Base-by-base conservation (phyloP, 768 basidiomycete genomes). In the Amylocystis lapponica region DNA sequence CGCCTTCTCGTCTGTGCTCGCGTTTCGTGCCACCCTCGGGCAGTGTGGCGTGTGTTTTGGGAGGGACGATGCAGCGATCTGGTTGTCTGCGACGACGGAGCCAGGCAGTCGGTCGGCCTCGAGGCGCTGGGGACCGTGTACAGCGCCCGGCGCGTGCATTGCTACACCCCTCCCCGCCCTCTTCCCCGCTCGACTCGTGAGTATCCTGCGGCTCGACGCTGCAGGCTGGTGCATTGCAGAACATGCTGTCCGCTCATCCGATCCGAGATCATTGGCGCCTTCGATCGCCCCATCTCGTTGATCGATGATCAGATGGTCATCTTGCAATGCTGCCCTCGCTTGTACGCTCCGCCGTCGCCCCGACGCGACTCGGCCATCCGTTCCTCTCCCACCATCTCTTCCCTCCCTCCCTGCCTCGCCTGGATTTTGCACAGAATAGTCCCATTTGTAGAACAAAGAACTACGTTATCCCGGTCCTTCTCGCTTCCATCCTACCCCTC, bases 251-350 rank as follows among this genome's bases (percentile, higher is more conserved):
- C 44, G 36, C 42, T 19, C 23, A 36, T 41, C 55, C 56, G 52
- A 59, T 69, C 69, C 60, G 67, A 65, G 62, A 50, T 45, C 43
- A 43, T 42, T 42, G 52, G 47, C 48, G 43, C 48, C 51, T 55
- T 57, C 52, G 46, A 47, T 55, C 65, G 62, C 41, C 38, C 38
- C 57, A 50, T 64, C 65, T 71, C 62, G 70, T 69, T 62, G 70
- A 73, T 73, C 66, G 68, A 43, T 17, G 33, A 33, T 20, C 25
- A 7, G 25, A 27, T 21, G 25, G 16, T 14, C 19, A 21, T 23
- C 19, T 19, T n/a, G 5, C 17, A 11, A 20, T n/a, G 27, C 27
- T 29, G 14, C 5, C 11, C 23, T 33, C 32, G 32, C 32, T 33
- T 19, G 14, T 19, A 33, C 32, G n/a, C n/a, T n/a, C n/a, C n/a